Conservation (phyloP, 148 eudicot species). For the Beta vulgaris region DNA sequence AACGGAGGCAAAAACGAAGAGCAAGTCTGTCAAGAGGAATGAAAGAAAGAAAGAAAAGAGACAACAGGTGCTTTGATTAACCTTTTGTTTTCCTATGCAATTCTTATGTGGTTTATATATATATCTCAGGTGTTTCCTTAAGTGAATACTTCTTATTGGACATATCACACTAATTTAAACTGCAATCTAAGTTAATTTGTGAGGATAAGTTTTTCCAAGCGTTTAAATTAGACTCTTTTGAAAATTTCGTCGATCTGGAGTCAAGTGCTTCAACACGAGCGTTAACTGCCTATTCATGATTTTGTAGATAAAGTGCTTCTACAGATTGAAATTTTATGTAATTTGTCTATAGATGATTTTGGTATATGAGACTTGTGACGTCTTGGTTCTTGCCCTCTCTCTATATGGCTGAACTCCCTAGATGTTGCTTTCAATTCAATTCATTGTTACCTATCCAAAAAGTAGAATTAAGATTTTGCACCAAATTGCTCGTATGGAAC, state of each 20-base stretch:
- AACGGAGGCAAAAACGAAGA: conserved; percentile 54
- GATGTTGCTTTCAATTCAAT: not conserved
- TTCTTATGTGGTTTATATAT: not conserved
- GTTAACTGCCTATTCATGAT: not conserved
- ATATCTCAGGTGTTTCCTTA: not conserved
- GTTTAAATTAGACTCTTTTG: not conserved
- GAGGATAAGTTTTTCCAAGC: not conserved
- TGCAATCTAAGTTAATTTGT: not conserved
- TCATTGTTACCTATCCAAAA: not conserved
- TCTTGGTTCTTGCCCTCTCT: not conserved
- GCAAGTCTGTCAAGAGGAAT: conserved; percentile 79
- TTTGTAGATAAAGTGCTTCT: not conserved
- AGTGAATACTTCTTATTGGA: not conserved
- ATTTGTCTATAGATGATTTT: not conserved
- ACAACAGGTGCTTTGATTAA: conserved; percentile 28
- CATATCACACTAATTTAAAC: not conserved
- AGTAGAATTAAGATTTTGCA: not conserved
- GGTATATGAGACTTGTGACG: not conserved
- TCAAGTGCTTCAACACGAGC: not conserved
- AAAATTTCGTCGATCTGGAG: not conserved
- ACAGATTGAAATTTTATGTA: no score
- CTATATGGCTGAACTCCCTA: no score
- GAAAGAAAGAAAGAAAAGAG: conserved; percentile 89
- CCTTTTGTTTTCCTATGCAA: not conserved
- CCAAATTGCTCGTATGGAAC: not conserved